A percentile compares a stretch with the other conserved stretches of the same genome.
Evolutionary conservation across 257 asterid species (phyloP).

Genomic region (Eustoma russellianum): DNA sequence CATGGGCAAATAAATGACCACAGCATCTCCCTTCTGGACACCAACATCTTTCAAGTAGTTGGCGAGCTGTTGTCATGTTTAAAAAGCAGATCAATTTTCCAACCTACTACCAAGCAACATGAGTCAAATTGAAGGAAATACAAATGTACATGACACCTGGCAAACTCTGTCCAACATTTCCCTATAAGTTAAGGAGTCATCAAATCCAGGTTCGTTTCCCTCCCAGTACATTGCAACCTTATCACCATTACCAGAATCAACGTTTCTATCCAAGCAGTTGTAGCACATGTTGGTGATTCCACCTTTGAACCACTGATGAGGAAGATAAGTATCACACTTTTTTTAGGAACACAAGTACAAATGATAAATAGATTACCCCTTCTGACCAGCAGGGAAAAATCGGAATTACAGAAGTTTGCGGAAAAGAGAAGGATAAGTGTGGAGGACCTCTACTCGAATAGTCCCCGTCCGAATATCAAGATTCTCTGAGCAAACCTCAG

Average conservation of each 20-base stretch:
- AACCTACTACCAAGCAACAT: background rate
- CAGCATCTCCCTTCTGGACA: constrained; percentile 76
- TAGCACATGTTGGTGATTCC: constrained; percentile 89
- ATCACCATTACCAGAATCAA: constrained; percentile 73
- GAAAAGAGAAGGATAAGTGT: background rate
- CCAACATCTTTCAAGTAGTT: constrained; percentile 93
- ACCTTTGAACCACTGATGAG: constrained; percentile 88
- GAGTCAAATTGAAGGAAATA: background rate
- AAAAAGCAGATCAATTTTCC: constrained; percentile 1
- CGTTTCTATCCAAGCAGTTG: constrained; percentile 78
- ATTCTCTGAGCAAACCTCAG: constrained; percentile 53
- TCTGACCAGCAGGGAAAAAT: constrained; percentile 8
- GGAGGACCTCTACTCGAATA: constrained; percentile 62
- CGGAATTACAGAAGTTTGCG: background rate
- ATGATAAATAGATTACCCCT: background rate
- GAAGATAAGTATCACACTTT: background rate
- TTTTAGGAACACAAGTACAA: background rate
- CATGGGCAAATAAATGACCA: constrained; percentile 89
- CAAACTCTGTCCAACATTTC: constrained; percentile 84
- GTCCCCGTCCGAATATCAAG: constrained; percentile 74
- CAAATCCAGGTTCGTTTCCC: constrained; percentile 77
- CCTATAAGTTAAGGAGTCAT: constrained; percentile 60
- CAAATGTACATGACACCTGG: constrained; percentile 43
- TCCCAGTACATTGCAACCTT: constrained; percentile 88
- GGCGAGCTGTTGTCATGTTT: constrained; percentile 51